Evolutionary conservation across 306 rosid species (phyloP).

Genomic region (Prunus mira): DNA sequence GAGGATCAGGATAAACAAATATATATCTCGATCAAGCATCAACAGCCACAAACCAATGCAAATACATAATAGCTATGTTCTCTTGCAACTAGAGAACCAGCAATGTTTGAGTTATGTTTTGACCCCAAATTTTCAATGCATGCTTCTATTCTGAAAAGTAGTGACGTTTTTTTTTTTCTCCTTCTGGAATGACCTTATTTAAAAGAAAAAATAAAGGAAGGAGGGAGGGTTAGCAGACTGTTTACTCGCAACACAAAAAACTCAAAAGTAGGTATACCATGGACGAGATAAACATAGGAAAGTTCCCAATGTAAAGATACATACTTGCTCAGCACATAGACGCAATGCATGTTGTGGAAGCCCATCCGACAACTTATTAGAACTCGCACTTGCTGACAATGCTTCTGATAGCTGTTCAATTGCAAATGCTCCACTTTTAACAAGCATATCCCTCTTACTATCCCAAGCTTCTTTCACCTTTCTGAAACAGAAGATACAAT

Average conservation of each 20-base stretch:
- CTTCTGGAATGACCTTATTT: neutral
- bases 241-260: neutral
- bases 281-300: neutral
- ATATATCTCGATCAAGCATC: slow-evolving; percentile 15
- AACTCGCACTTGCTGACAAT: slow-evolving; percentile 57
- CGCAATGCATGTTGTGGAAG: slow-evolving; percentile 52
- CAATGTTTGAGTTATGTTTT: neutral
- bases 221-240: neutral
- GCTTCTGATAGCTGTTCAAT: slow-evolving; percentile 90
- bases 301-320: slow-evolving; percentile 17
- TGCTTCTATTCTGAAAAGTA: neutral
- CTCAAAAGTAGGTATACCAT: too few species aligned
- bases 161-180: neutral
- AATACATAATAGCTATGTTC: neutral
- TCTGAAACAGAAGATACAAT: slow-evolving; percentile 36
- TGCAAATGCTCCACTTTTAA: slow-evolving; percentile 83
- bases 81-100: neutral
- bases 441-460: slow-evolving; percentile 59
- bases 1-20: slow-evolving; percentile 9
- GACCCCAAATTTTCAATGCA: neutral
- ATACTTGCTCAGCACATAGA: slow-evolving; percentile 76
- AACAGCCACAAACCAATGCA: slow-evolving; percentile 8
- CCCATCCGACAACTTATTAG: slow-evolving; percentile 67
- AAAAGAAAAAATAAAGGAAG: neutral
- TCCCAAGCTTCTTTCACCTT: slow-evolving; percentile 93